Percentiles rank a stretch among this genome's conserved stretches.
These are phyloP conservation scores for Penicillium bovifimosum DNA, from an alignment of 495 filamentous ascomycete species.

Conservation along the genomic window DNA sequence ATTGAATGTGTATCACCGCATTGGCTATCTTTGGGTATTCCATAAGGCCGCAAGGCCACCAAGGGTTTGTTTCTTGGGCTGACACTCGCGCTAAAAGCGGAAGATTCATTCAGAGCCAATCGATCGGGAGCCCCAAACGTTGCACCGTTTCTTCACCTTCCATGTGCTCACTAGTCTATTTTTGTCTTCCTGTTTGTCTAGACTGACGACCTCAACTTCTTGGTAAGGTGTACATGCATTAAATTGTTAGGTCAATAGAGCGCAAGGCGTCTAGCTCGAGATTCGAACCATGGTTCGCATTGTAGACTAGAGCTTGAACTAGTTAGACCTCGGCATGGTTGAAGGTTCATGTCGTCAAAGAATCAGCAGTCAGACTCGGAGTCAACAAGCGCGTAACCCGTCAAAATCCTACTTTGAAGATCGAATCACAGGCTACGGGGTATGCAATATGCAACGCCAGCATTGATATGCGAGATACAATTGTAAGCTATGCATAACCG, in stretches of 20 bases:
- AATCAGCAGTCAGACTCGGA: conserved; percentile 13
- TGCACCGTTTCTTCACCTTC: not conserved
- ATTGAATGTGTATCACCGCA: not conserved
- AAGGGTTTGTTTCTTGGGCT: conserved; percentile 7
- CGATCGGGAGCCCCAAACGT: conserved; percentile 9
- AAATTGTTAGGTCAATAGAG: not conserved
- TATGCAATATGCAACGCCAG: conserved; percentile 17
- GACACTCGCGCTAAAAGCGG: conserved; percentile 4
- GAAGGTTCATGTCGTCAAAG: too few relatives aligned
- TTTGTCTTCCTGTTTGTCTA: not conserved
- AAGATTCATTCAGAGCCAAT: conserved; percentile 30
- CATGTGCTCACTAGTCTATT: not conserved
- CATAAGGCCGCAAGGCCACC: conserved; percentile 21
- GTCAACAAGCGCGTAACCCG: too few relatives aligned
- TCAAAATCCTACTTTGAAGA: too few relatives aligned
- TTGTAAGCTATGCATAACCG: not conserved
- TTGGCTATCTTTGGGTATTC: not conserved
- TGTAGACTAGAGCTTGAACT: not conserved
- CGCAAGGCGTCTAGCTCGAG: not conserved
- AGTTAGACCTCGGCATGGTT: not conserved
- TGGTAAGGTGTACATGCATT: not conserved
- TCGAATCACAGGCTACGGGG: too few relatives aligned
- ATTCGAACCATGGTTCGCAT: conserved; percentile 3
- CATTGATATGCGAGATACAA: conserved; percentile 7
- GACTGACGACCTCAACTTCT: too few relatives aligned